Evolutionary conservation across 2,329 filamentous ascomycete genomes (phyloP).

Genomic region (Penicillium sp.): DNA sequence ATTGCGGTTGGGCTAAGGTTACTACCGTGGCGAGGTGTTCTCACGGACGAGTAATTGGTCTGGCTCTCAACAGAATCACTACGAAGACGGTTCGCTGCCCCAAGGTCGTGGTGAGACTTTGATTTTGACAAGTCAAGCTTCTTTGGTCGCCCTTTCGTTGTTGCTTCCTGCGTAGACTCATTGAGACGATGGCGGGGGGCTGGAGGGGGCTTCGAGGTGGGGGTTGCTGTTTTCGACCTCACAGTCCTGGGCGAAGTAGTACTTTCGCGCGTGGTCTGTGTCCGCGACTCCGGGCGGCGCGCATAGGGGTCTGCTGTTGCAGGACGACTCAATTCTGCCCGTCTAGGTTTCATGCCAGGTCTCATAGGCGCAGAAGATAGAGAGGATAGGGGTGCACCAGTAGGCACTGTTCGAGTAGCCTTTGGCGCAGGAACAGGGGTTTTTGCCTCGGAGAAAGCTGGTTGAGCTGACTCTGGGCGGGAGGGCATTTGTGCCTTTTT

Average conservation of each 20-base stretch:
- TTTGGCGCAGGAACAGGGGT: conserved; percentile 40
- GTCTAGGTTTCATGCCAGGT: conserved; percentile 41
- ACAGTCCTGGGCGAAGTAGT: conserved; percentile 25
- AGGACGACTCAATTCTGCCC: conserved; percentile 39
- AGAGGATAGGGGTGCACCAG: conserved; percentile 40
- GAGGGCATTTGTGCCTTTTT: conserved; percentile 63
- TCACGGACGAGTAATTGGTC: conserved; percentile 11
- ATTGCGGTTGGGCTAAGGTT: conserved; percentile 56
- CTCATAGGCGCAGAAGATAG: conserved; percentile 63
- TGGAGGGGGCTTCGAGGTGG: conserved; percentile 30
- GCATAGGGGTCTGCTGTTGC: conserved; percentile 39
- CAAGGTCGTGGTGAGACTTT: conserved; percentile 28
- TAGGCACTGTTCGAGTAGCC: conserved; percentile 38
- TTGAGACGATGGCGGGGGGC: conserved; percentile 37
- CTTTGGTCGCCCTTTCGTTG: conserved; percentile 36
- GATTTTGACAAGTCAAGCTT: conserved; percentile 35
- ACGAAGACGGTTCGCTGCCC: conserved; percentile 30
- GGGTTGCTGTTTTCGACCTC: conserved; percentile 34
- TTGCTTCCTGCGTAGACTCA: conserved; percentile 31
- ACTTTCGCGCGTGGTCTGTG: conserved; percentile 24
- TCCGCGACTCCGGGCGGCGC: conserved; percentile 49
- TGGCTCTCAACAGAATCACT: conserved; percentile 27
- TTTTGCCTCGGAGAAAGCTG: conserved; percentile 48
- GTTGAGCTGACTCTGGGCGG: conserved; percentile 61
- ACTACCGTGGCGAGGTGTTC: conserved; percentile 9